Percentiles rank a stretch among this genome's conserved stretches.
Conservation (phyloP, 257 asterid genomes). For the Hygrophila difformis region DNA sequence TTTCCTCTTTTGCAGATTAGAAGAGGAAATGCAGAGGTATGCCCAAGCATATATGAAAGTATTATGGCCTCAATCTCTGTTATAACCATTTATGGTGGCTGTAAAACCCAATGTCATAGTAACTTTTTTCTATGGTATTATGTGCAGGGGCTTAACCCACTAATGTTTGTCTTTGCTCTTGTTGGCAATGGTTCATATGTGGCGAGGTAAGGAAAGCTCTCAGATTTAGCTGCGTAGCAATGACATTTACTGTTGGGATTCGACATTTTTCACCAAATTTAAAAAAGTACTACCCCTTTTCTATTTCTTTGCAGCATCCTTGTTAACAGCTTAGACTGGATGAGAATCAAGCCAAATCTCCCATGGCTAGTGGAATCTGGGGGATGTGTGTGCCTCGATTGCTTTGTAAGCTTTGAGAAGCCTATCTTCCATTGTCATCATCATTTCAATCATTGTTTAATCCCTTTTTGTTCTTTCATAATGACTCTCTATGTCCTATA, state of each 20-base stretch:
- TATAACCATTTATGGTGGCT: not conserved
- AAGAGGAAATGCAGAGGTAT: constrained; percentile 62
- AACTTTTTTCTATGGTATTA: not conserved
- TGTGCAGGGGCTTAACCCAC: constrained; percentile 65
- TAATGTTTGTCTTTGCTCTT: constrained; percentile 70
- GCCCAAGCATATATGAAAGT: not conserved
- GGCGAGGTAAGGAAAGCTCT: constrained; percentile 45
- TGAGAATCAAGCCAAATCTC: constrained; percentile 44
- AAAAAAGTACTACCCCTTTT: no score
- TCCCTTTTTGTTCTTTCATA: not conserved
- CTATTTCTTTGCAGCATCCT: constrained; percentile 44
- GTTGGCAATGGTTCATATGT: constrained; percentile 62
- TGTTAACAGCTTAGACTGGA: constrained; percentile 52
- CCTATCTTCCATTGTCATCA: not conserved
- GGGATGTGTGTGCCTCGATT: constrained; percentile 63
- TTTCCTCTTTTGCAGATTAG: constrained; percentile 31
- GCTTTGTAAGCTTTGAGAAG: constrained; percentile 50
- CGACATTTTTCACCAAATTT: no score
- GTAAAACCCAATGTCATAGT: not conserved
- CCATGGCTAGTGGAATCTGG: constrained; percentile 75
- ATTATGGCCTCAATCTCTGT: not conserved
- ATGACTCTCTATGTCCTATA: constrained; percentile 21
- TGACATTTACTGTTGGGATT: no score
- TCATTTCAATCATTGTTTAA: not conserved
- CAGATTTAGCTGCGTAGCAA: not conserved